Percentiles rank a stretch among this genome's conserved stretches.
phyloP scores from a whole-genome alignment of 495 filamentous ascomycete species.

The Annulohypoxylon bovei region DNA sequence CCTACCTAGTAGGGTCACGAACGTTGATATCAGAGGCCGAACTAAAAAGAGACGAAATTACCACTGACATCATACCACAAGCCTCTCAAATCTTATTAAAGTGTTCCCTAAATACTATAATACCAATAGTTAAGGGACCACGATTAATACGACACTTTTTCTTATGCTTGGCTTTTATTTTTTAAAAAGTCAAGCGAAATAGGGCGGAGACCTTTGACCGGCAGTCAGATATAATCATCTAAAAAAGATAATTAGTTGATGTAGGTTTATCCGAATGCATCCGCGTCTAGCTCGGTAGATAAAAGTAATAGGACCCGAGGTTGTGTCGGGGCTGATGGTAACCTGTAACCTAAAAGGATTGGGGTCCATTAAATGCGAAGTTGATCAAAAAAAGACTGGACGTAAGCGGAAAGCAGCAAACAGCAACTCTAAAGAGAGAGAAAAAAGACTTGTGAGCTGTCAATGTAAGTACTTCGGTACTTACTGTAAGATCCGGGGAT shows the following conservation, averaged over 20 bases:
- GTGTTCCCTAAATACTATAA: not conserved
- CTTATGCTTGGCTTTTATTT: not conserved
- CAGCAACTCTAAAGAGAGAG: not conserved
- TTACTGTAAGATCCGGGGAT: constrained; percentile 36
- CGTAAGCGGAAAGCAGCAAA: constrained; percentile 25
- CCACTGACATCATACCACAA: not conserved
- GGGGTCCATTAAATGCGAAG: constrained; percentile 19
- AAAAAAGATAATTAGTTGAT: constrained; percentile 9
- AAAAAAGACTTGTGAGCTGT: constrained; percentile 5
- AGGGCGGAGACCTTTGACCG: not conserved
- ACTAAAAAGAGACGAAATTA: constrained; percentile 9
- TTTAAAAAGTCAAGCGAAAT: not conserved
- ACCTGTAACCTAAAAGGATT: constrained; percentile 17
- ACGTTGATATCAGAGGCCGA: constrained; percentile 2
- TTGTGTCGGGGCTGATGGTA: constrained; percentile 28
- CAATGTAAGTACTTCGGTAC: constrained; percentile 25
- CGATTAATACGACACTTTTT: constrained; percentile 6
- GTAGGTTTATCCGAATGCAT: constrained; percentile 7
- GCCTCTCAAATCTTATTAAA: constrained; percentile 13
- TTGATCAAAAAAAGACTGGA: constrained; percentile 4
- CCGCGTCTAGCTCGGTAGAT: constrained; percentile 20
- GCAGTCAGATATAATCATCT: constrained; percentile 9
- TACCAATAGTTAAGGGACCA: not conserved
- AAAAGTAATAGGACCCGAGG: constrained; percentile 39
- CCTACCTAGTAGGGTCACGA: not conserved